Conservation (phyloP, 2,329 filamentous ascomycete species). For the Pseudogymnoascus destructans region DNA sequence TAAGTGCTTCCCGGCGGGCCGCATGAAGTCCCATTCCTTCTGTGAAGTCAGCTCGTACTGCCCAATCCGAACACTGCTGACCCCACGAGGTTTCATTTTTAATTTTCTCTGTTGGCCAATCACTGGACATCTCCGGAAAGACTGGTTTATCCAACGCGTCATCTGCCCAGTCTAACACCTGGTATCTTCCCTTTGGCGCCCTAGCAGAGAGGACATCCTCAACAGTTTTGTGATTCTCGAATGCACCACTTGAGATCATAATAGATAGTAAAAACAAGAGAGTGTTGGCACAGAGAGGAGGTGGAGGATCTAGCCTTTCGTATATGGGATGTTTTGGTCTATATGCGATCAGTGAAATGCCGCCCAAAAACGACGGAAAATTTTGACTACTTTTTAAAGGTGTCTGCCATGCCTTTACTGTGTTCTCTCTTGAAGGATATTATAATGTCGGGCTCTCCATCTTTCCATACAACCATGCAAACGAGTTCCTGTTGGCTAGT, state of each 20-base stretch:
- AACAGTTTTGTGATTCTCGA: conserved; percentile 12
- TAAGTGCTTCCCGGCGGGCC: conserved; percentile 10
- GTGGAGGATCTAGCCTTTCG: not conserved
- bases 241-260: conserved; percentile 6
- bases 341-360: not conserved
- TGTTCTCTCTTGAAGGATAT: conserved; percentile 16
- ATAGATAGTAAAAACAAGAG: conserved; percentile 13
- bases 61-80: not conserved
- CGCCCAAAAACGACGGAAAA: conserved; percentile 9
- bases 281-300: conserved; percentile 11
- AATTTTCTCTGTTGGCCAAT: conserved; percentile 10
- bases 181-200: conserved; percentile 8
- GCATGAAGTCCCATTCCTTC: conserved; percentile 8
- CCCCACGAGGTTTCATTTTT: conserved; percentile 10
- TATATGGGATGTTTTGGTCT: not conserved
- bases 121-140: conserved; percentile 10
- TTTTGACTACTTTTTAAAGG: conserved; percentile 15
- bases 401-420: conserved; percentile 14
- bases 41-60: not conserved
- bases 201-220: conserved; percentile 12
- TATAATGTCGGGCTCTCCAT: conserved; percentile 15
- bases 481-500: conserved; percentile 15
- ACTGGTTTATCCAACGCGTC: conserved; percentile 11
- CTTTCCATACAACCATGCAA: conserved; percentile 16
- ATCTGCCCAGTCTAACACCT: conserved; percentile 11